Evolutionary conservation across 352 stramenopile genomes (phyloP), one percentile per base, ranked within the genome.

Genomic region (Aphanomyces stellatus): DNA sequence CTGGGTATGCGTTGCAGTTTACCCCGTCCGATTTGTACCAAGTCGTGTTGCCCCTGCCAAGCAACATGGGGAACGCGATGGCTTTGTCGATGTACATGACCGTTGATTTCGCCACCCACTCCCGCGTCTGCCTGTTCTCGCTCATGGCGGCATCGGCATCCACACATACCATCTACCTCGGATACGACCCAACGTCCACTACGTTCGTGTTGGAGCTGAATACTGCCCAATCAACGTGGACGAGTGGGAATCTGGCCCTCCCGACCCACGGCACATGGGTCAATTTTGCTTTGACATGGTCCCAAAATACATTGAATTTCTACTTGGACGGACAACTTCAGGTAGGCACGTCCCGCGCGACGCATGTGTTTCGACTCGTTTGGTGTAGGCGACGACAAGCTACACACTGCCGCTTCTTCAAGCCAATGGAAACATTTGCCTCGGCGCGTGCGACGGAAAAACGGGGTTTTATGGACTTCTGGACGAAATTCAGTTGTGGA

Each of bases 401-500:
- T 40, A 35, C 22, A n/a, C 41, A 0, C 41, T 5, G 3, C 60
- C 60, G 17, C 22, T 67, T 5, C 5, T 67, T 5, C 7, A 48
- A 40, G 34, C n/a, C 19, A 22, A 15, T 13, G n/a, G n/a, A 19
- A 7, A 56, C 4, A 27, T 67, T 5, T 49, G 60, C 33, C 24
- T 60, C 34, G 48, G 60, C 2, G 41, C 55, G 15, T 46, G 60
- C 28, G 22, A 60, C 15, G 28, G 22, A 28, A 42, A 31, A 15
- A 37, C 31, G 19, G 19, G 17, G 2, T 67, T 57, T 42, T 41
- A 8, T 1, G 60, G 60, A 5, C 4, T 22, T 7, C 27, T 67
- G 34, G 60, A 67, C 22, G 60, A 67, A 11, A 46, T 67, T 10
- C 42, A 56, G 17, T 22, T 67, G 34, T 67, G 60, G 60, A 57